A percentile compares a stretch with the other conserved stretches of the same genome.
Evolutionary conservation across 208 protist genomes (phyloP).

Genomic region (Trypanosoma congolense): DNA sequence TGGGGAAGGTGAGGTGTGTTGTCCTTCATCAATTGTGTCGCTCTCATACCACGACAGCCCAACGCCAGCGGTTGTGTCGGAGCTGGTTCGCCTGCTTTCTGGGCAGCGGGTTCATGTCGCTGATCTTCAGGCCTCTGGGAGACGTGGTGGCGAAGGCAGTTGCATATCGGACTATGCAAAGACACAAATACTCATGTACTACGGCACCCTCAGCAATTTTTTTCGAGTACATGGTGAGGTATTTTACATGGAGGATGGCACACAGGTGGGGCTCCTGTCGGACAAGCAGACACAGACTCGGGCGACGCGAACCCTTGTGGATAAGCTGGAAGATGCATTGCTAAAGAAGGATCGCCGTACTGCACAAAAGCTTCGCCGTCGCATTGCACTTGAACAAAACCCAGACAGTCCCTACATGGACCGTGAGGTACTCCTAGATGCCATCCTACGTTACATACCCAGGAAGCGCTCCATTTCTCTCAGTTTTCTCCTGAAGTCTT

Average conservation of each 20-base stretch:
- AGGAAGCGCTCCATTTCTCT: conserved; percentile 32
- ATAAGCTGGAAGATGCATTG: conserved; percentile 31
- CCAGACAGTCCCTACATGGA: conserved; percentile 47
- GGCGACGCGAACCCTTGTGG: conserved; percentile 21
- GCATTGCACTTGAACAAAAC: conserved; percentile 28
- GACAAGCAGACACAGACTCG: conserved; percentile 1
- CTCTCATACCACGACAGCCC: conserved; percentile 28
- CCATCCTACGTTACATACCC: conserved; percentile 47
- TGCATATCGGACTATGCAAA: conserved; percentile 22
- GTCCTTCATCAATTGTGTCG: conserved; percentile 10
- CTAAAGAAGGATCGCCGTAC: conserved; percentile 12
- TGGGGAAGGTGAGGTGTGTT: conserved; percentile 27
- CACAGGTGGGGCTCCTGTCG: conserved; percentile 8
- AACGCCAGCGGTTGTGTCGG: conserved; percentile 28
- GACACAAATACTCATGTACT: conserved; percentile 30
- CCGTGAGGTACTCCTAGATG: conserved; percentile 31
- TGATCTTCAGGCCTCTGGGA: conserved; percentile 9
- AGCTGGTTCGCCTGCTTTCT: conserved; percentile 14
- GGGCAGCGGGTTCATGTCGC: conserved; percentile 19
- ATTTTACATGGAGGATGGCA: conserved; percentile 19
- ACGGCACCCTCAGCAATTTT: conserved; percentile 26
- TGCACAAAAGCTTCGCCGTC: conserved; percentile 33
- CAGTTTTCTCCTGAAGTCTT: conserved; percentile 24
- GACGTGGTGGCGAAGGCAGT: not conserved
- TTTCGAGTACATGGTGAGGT: conserved; percentile 23